These are phyloP conservation scores for Incumbomyces delicatus DNA, from an alignment of 2,329 filamentous ascomycete genomes.

Conservation along the genomic window DNA sequence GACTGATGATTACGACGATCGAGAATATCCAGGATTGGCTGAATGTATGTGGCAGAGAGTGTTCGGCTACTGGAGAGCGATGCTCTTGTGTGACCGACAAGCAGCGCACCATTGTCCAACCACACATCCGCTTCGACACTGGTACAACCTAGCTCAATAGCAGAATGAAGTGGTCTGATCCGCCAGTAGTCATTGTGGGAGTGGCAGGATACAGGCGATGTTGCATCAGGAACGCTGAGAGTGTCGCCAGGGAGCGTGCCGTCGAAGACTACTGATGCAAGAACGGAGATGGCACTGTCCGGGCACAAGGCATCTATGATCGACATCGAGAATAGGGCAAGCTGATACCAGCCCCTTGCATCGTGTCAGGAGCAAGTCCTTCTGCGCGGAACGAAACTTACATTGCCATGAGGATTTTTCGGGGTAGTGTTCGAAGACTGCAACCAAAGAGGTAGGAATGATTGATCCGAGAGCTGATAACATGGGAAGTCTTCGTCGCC, in stretches of 20 bases:
- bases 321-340: too few species aligned
- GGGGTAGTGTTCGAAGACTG: too few species aligned
- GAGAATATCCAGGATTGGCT: slow-evolving; percentile 42
- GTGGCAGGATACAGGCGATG: slow-evolving; percentile 32
- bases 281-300: too few species aligned
- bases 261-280: too few species aligned
- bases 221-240: not conserved
- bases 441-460: too few species aligned
- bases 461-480: too few species aligned
- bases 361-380: too few species aligned
- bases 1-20: slow-evolving; percentile 37
- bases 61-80: slow-evolving; percentile 39
- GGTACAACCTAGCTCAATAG: slow-evolving; percentile 44
- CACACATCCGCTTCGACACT: slow-evolving; percentile 51
- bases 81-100: slow-evolving; percentile 44
- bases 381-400: too few species aligned
- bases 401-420: too few species aligned
- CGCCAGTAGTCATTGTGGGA: slow-evolving; percentile 54
- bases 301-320: too few species aligned
- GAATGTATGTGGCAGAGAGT: slow-evolving; percentile 43
- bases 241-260: not conserved
- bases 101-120: slow-evolving; percentile 44
- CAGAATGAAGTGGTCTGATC: slow-evolving; percentile 45
- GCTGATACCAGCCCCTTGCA: too few species aligned
- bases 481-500: too few species aligned